A percentile compares a stretch with the other conserved stretches of the same genome.
These are phyloP conservation scores for Aspergillus steynii DNA, from an alignment of 495 filamentous ascomycete genomes.

Conservation along the genomic window DNA sequence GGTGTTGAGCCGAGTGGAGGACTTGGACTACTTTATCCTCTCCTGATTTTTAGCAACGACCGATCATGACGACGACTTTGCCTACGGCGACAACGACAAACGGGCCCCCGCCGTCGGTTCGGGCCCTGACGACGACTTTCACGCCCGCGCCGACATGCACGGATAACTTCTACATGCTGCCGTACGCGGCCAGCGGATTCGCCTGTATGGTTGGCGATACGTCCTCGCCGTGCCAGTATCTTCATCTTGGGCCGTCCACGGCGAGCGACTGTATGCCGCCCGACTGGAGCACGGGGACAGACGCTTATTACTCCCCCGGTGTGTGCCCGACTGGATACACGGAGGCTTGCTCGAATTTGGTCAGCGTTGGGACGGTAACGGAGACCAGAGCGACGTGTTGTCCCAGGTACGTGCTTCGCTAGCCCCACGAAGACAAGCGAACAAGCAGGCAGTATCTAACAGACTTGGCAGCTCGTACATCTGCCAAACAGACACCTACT, in stretches of 20 bases:
- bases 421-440: not conserved
- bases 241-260: not conserved
- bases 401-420: not conserved
- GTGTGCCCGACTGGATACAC: conserved; percentile 2
- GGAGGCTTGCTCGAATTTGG: not conserved
- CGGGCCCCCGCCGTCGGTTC: not conserved
- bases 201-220: not conserved
- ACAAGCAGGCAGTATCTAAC: not conserved
- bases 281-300: not conserved
- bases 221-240: not conserved
- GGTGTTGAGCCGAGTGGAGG: not conserved
- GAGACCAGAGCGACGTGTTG: conserved; percentile 2
- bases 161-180: not conserved
- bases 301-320: not conserved
- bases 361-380: not conserved
- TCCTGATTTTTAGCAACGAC: not conserved
- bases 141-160: not conserved
- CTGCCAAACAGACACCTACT: conserved; percentile 1
- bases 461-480: not conserved
- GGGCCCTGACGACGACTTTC: not conserved
- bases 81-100: not conserved
- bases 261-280: not conserved
- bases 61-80: not conserved
- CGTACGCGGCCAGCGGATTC: not conserved
- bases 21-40: not conserved